Evolutionary conservation across 2,329 filamentous ascomycete species (phyloP), one percentile per base, ranked within the genome.

Genomic region (Pestalotiopsis sp.): DNA sequence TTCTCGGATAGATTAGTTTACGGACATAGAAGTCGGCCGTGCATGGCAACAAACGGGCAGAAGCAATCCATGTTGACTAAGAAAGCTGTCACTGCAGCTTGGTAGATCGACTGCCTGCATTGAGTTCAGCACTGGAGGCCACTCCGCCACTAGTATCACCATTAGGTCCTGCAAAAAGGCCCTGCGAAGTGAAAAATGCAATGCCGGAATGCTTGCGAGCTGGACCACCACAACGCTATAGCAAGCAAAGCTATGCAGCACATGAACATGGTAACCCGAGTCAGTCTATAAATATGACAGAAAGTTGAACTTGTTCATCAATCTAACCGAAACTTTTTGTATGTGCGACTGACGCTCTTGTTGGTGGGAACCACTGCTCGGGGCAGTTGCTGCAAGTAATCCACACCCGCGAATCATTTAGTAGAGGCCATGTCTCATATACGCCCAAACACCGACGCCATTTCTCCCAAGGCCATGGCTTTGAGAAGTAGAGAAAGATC

Each of bases 401-500:
- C 76, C 75, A 67, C 38, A 70, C 68, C 72, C 69, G 74, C 71
- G 68, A 74, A 74, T 71, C 71, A 73, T 57, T 66, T 58, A 31
- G 38, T 64, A 70, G 67, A 68, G 41, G 66, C 66, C 66, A 62
- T 72, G 72, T 73, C 70, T 73, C 72, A 72, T 70, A 72, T 73
- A 74, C 72, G 70, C 70, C 72, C 14, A 72, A 71, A 70, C 68
- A 69, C 74, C 71, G 69, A 74, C 66, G 71, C 72, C 71, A 72
- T 73, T 36, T 70, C 70, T 66, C 71, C 73, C 70, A 72, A 69
- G 71, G 71, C 27, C 70, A 71, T 65, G 67, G 45, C 45, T 52
- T 52, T 38, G 71, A 71, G 70, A 67, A 70, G 73, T 64, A 72
- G 71, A 75, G 76, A 73, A 77, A 73, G 72, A 77, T 73, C 75